Evolutionary conservation across 805 yeast species (phyloP), one percentile per base, ranked within the genome.

Genomic region (Nematodospora valgi): DNA sequence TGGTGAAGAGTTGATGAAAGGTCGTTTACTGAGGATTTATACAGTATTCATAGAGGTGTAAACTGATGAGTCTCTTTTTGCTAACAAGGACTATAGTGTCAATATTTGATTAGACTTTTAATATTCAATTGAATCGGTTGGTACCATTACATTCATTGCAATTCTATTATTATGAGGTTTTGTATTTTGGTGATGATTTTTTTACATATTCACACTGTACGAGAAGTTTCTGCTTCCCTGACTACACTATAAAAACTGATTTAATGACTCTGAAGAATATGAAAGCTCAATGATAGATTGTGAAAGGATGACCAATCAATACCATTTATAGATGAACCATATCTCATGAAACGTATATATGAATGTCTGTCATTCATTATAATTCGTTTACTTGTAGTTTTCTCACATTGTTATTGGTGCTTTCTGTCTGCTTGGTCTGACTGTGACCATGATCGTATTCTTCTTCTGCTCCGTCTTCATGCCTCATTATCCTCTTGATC

Each of bases 141-240:
- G 33, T 30, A 12, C n/a, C n/a, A n/a, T n/a, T n/a, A n/a, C n/a
- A n/a, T n/a, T n/a, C n/a, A n/a, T n/a, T n/a, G n/a, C n/a, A n/a
- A n/a, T n/a, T n/a, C 9, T 10, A 22, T 14, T 23, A 15, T 15
- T 30, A n/a, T 20, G 27, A 17, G 10, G 25, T 37, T 35, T 42
- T 35, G 31, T 45, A 59, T 34, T 38, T 57, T 42, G 44, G 59
- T 67, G 72, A 67, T 67, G 72, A 66, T 62, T 44, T 46, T 52
- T 52, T 50, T 43, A n/a, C 12, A 55, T 63, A 67, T 67, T 67
- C 73, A 67, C 70, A 64, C 70, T 64, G 70, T 64, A 62, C 64
- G 59, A 64, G 68, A 50, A 52, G 70, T 40, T 39, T 35, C 29
- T 22, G 40, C 61, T 53, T 58, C 68, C 36, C 40, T 62, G 68